These are phyloP conservation scores for Sporobolomyces phaffii DNA, from an alignment of 768 basidiomycete species.

Conservation along the genomic window DNA sequence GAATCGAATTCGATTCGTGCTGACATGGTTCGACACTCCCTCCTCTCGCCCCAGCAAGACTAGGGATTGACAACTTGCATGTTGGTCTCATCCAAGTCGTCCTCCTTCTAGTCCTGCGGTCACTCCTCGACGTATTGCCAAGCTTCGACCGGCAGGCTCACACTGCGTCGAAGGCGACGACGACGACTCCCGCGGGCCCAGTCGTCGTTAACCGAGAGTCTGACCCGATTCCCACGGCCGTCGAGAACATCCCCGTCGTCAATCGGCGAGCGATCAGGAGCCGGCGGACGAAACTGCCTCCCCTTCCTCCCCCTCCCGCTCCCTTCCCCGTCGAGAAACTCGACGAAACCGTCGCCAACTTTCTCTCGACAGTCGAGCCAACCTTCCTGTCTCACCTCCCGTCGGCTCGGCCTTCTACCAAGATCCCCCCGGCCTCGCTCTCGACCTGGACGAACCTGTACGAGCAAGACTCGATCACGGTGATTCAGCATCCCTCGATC, in stretches of 20 bases:
- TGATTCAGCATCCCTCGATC: slow-evolving; percentile 35
- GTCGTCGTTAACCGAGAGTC: too few species aligned
- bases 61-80: slow-evolving; percentile 36
- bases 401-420: not conserved
- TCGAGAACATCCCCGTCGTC: not conserved
- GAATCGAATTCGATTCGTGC: too few species aligned
- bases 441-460: slow-evolving; percentile 28
- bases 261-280: not conserved
- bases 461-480: slow-evolving; percentile 16
- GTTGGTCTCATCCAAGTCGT: slow-evolving; percentile 35
- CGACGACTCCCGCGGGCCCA: too few species aligned
- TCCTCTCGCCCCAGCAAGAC: not conserved
- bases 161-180: too few species aligned
- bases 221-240: not conserved
- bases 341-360: slow-evolving; percentile 36
- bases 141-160: too few species aligned
- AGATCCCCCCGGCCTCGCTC: slow-evolving; percentile 23
- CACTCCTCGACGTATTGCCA: slow-evolving; percentile 2
- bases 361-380: slow-evolving; percentile 33
- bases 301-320: not conserved
- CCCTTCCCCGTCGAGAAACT: slow-evolving; percentile 26
- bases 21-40: too few species aligned
- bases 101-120: slow-evolving; percentile 24
- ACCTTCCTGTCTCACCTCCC: slow-evolving; percentile 21
- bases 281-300: not conserved